Base-by-base conservation (phyloP, 257 asterid species). In the Nicotiana undulata region DNA sequence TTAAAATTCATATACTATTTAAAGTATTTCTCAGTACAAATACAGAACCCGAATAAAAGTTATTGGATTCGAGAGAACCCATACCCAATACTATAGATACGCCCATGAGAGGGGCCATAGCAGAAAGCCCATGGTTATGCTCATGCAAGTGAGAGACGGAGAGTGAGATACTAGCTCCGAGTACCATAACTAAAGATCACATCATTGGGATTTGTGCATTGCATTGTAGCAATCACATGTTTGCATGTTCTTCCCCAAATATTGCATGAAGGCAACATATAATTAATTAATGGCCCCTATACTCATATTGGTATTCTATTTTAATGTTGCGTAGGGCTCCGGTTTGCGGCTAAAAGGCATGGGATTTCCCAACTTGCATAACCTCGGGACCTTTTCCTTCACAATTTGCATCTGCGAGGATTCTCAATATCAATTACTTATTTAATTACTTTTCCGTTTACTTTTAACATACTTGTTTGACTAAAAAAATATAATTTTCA, bases 181-280 rank as follows among this genome's bases (percentile, higher is more conserved):
- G 17, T 51, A 3, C 5, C 56, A 11, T 13, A 51, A 12, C 49
- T 44, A 24, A 72, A 44, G 37, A 72, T 46, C 40, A 72, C 60
- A 72, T 72, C 22, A 46, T 4, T 49, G 78, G 78, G 60, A 72
- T 72, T 46, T 22, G 78, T 46, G 60, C 40, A 72, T 34, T 22
- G 37, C 34, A 22, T 12, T 44, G 77, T 72, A 12, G 77, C 77
- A 72, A 46, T 49, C 60, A 24, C 78, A 24, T 46, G 60, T 72
- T 72, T 13, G 78, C 78, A 72, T 72, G 78, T 72, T 72, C 61
- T 72, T 72, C 61, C 40, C 61, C 40, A 72, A 72, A 72, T 72
- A 70, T 70, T 70, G 34, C 77, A 70, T 70, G 59, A 70, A 40
- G 59, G 59, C 59, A 44, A 70, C 59, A 22, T 22, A 46, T 72